Conservation (phyloP, 768 basidiomycete genomes). For the Naganishia vaughanmartiniae region DNA sequence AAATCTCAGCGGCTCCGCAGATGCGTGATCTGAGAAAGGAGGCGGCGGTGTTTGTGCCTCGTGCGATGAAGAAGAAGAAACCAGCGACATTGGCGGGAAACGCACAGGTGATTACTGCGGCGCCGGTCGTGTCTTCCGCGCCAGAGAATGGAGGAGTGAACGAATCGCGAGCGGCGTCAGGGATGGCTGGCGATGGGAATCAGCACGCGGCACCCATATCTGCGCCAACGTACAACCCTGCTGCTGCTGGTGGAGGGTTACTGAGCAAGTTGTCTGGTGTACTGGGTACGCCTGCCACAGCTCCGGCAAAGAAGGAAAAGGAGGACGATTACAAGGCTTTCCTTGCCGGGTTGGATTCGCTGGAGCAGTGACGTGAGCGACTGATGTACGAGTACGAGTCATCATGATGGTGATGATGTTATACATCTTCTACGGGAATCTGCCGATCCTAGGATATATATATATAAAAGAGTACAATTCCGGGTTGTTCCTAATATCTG, state of each 20-base stretch:
- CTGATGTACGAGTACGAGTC: background rate
- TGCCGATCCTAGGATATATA: background rate
- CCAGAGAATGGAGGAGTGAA: background rate
- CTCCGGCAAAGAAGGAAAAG: constrained; percentile 5
- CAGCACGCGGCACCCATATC: constrained; percentile 5
- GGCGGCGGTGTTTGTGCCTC: constrained; percentile 84
- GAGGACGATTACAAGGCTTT: constrained; percentile 48
- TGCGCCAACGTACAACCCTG: constrained; percentile 25
- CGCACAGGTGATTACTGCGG: constrained; percentile 38
- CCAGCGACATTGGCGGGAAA: constrained; percentile 53
- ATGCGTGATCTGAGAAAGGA: constrained; percentile 93
- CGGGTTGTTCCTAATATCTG: background rate
- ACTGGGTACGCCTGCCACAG: constrained; percentile 33
- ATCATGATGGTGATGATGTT: background rate
- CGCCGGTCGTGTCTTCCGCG: constrained; percentile 34
- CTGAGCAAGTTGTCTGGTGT: constrained; percentile 47
- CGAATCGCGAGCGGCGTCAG: background rate
- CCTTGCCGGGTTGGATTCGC: constrained; percentile 44
- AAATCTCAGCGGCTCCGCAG: constrained; percentile 78
- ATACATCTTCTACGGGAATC: background rate
- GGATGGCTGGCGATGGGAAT: constrained; percentile 32
- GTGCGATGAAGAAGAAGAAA: constrained; percentile 70
- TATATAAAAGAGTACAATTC: constrained; percentile 13
- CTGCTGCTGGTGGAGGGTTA: constrained; percentile 36
- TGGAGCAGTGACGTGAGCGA: constrained; percentile 22